phyloP scores from a whole-genome alignment of 2,329 filamentous ascomycete species.

The Arthrocladium fulminans region DNA sequence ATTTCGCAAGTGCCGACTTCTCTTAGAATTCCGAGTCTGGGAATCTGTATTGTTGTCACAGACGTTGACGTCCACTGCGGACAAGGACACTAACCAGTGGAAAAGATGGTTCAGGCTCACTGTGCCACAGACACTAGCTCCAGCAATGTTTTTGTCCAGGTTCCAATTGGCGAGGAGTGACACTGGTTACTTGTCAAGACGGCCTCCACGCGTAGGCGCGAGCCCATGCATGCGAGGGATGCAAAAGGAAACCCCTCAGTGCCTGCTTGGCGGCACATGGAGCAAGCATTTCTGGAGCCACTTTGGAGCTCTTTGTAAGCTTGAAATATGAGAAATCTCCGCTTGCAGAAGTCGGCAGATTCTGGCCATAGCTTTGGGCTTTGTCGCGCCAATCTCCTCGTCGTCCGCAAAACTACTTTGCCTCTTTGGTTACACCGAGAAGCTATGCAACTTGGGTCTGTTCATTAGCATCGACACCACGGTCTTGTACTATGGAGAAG shows the following conservation, averaged over 20 bases:
- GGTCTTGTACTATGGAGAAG: no score
- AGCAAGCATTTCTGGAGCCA: background rate
- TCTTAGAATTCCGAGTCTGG: background rate
- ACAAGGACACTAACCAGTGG: no score
- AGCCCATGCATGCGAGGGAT: background rate
- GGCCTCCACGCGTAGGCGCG: background rate
- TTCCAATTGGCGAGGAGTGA: background rate
- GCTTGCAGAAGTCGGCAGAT: no score
- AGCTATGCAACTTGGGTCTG: no score
- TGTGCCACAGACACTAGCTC: no score
- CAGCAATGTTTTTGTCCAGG: no score
- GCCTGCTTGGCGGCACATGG: constrained; percentile 1
- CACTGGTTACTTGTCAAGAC: background rate
- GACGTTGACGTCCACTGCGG: no score
- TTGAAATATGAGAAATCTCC: background rate
- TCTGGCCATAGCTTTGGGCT: no score
- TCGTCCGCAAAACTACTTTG: no score
- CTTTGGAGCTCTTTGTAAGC: background rate
- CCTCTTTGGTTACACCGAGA: no score
- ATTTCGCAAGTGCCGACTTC: background rate
- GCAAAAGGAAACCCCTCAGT: constrained; percentile 1
- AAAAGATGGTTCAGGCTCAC: background rate
- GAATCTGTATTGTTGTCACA: background rate
- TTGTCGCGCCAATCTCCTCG: no score
- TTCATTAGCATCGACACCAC: no score